Percentiles rank a stretch among this genome's conserved stretches.
These are phyloP conservation scores for Zea mays DNA, from an alignment of 176 grass and related monocot species.

Conservation along the genomic window Zm-B73-REFERENCE-NAM-5.0 NC_050099.1:189556001-189556500, in stretches of 20 bases:
- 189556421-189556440: conserved; percentile 40
- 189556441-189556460: conserved; percentile 41
- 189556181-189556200: conserved; percentile 35
- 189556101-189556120: conserved; percentile 15
- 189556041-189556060: not conserved
- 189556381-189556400: conserved; percentile 35
- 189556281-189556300: conserved; percentile 55
- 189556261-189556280: conserved; percentile 33
- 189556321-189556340: conserved; percentile 34
- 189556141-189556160: conserved; percentile 31
- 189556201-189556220: conserved; percentile 27
- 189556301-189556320: conserved; percentile 46
- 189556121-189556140: conserved; percentile 45
- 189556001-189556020: not conserved
- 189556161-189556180: conserved; percentile 36
- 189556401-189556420: conserved; percentile 27
- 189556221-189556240: conserved; percentile 43
- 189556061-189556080: not conserved
- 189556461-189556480: conserved; percentile 36
- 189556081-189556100: conserved; percentile 14
- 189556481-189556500: conserved; percentile 44
- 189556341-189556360: conserved; percentile 34
- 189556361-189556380: conserved; percentile 28
- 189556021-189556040: no score
- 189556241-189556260: conserved; percentile 36